phyloP scores from a whole-genome alignment of 2,329 filamentous ascomycete species.

The Uncinocarpus reesii region DNA sequence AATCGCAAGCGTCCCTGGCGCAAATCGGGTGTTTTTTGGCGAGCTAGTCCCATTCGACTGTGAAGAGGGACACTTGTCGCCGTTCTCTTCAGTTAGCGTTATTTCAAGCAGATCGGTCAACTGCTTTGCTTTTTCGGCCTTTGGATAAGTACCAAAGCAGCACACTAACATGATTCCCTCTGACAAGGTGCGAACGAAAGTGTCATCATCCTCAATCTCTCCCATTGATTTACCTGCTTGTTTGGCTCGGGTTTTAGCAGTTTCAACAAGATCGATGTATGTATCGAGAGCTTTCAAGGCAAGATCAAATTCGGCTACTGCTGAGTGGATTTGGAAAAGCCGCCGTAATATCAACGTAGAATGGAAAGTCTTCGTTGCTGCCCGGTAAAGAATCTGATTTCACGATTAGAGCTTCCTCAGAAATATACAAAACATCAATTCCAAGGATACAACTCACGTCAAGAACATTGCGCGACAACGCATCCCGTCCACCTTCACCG shows the following conservation, averaged over 20 bases:
- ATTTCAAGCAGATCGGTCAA: slow-evolving; percentile 50
- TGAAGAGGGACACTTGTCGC: neutral
- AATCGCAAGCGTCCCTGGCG: slow-evolving; percentile 45
- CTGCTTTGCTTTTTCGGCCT: slow-evolving; percentile 67
- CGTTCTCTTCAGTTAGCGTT: neutral
- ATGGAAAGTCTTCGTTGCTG: slow-evolving; percentile 88
- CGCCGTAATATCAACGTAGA: slow-evolving; percentile 79
- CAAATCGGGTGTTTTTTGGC: slow-evolving; percentile 19
- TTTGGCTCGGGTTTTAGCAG: slow-evolving; percentile 70
- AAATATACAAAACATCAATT: neutral
- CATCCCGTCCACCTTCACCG: slow-evolving; percentile 67
- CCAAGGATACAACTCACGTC: slow-evolving; percentile 40
- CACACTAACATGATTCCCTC: slow-evolving; percentile 73
- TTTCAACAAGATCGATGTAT: slow-evolving; percentile 78
- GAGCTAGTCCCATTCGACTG: slow-evolving; percentile 16
- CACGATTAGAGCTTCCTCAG: neutral
- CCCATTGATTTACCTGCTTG: slow-evolving; percentile 55
- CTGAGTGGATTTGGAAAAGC: slow-evolving; percentile 76
- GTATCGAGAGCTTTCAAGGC: slow-evolving; percentile 85
- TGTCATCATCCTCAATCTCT: slow-evolving; percentile 69
- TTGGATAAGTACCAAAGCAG: slow-evolving; percentile 63
- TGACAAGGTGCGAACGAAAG: slow-evolving; percentile 64
- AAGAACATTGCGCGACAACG: slow-evolving; percentile 63
- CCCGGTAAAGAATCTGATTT: slow-evolving; percentile 66
- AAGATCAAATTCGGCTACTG: slow-evolving; percentile 82